These are phyloP conservation scores for Yamagishiella unicocca DNA, from an alignment of 139 green algal genomes.

Conservation along the genomic window DNA sequence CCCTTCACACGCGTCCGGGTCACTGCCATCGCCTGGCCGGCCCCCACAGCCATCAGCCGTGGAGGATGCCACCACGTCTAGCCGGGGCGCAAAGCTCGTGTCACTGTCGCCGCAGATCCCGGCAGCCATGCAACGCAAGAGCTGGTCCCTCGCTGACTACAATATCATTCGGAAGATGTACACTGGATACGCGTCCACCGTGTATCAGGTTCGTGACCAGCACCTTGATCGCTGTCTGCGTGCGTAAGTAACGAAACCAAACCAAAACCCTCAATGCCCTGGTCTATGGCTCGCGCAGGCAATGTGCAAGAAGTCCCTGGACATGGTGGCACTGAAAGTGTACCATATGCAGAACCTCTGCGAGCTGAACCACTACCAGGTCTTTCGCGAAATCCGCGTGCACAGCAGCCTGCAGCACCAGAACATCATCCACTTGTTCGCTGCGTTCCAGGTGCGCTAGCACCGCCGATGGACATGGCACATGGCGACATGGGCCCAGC, in stretches of 20 bases:
- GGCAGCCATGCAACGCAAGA: slow-evolving; percentile 59
- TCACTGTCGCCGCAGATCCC: slow-evolving; percentile 52
- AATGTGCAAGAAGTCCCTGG: slow-evolving; percentile 63
- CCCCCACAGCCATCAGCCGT: neutral
- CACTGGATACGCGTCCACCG: slow-evolving; percentile 72
- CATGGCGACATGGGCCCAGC: no score
- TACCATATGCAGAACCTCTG: slow-evolving; percentile 73
- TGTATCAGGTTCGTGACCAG: slow-evolving; percentile 55
- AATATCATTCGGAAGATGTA: slow-evolving; percentile 72
- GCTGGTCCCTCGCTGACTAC: slow-evolving; percentile 68
- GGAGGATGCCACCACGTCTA: neutral
- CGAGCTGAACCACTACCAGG: slow-evolving; percentile 72
- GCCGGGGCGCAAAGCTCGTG: slow-evolving; percentile 44
- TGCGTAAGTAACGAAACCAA: neutral
- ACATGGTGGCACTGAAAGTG: slow-evolving; percentile 65
- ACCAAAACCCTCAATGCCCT: neutral
- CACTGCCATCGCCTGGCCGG: slow-evolving; percentile 2
- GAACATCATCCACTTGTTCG: slow-evolving; percentile 70
- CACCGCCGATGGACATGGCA: no score
- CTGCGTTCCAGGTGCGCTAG: slow-evolving; percentile 70
- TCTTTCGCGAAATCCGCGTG: slow-evolving; percentile 67
- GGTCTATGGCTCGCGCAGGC: slow-evolving; percentile 48
- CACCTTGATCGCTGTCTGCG: no score
- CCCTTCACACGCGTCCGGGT: neutral
- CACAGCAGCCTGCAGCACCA: slow-evolving; percentile 72